phyloP scores from a whole-genome alignment of 2,329 filamentous ascomycete species.

The Alternaria sp. region DNA sequence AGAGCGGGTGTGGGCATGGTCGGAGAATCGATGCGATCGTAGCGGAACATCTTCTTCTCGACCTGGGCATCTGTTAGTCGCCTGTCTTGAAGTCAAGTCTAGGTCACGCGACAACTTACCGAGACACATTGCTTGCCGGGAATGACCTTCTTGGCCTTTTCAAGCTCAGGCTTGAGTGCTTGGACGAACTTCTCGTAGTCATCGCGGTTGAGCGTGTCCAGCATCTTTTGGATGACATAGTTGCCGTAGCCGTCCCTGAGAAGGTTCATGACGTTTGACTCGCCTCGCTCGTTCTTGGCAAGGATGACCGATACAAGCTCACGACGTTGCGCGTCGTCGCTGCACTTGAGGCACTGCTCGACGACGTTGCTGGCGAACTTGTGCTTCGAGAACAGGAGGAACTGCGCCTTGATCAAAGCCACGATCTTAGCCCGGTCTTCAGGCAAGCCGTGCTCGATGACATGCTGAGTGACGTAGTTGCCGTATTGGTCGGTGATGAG shows the following conservation, averaged over 20 bases:
- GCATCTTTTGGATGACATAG: constrained; percentile 92
- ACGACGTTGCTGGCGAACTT: constrained; percentile 98
- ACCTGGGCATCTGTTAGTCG: constrained; percentile 35
- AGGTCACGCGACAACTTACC: constrained; percentile 30
- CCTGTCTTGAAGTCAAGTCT: background rate
- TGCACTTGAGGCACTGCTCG: constrained; percentile 83
- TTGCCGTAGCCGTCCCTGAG: constrained; percentile 94
- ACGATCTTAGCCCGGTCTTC: constrained; percentile 78
- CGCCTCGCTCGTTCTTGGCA: constrained; percentile 66
- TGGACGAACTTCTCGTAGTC: constrained; percentile 53
- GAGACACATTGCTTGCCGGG: constrained; percentile 53
- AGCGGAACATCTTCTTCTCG: constrained; percentile 58
- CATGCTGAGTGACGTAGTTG: constrained; percentile 95
- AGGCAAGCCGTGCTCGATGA: constrained; percentile 78
- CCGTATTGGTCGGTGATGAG: constrained; percentile 89
- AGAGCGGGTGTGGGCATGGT: constrained; percentile 63
- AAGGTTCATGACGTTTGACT: constrained; percentile 73
- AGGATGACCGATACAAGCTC: constrained; percentile 63
- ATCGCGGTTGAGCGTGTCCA: constrained; percentile 55
- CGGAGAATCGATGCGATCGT: constrained; percentile 42
- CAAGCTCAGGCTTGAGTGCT: constrained; percentile 53
- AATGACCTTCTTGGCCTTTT: constrained; percentile 50
- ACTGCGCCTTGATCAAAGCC: constrained; percentile 70
- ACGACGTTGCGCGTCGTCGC: constrained; percentile 70
- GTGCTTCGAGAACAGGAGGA: constrained; percentile 83